Base-by-base conservation (phyloP, 139 green algal species). In the Astrephomene gubernaculifera region DNA sequence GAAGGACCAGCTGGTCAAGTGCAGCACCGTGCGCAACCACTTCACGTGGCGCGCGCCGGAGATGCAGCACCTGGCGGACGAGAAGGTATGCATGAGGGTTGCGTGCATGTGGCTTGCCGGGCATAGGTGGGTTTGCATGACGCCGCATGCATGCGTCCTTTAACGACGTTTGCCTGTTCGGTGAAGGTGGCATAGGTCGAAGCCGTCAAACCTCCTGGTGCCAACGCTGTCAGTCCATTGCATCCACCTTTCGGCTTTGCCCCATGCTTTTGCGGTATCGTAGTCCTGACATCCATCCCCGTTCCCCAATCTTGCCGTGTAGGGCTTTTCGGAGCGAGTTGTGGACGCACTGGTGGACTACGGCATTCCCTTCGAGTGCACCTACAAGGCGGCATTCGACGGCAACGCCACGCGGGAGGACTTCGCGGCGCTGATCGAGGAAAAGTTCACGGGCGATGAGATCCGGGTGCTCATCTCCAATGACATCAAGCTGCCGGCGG, bases 1-100 rank as follows among this genome's bases (percentile, higher is more conserved):
- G 63, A 90, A 90, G 38, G 91, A 91, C 82, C 45, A 94, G 73
- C 87, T 86, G n/a, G 79, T 86, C 65, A 86, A 86, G 67, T 79
- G 65, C 79, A 68, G 41, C 52, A 35, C n/a, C 65, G 79, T 86
- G 44, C 45, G 65, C 21, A 76, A 86, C 79, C 79, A 79, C 49
- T 86, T 86, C 79, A 86, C 79, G 33, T 86, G 79, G 79, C 44
- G 65, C 22, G 65, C 65, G 27, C 45, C 35, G 65, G 79, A 86
- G 79, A 45, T 86, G 45, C 64, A 83, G 41, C 76, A 83, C 60
- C 76, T 83, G 60, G 10, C 39, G n/a, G 76, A 83, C 61, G 76
- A 83, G 27, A 83, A 82, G 74, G 76, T 72, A 19, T 9, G 74
- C 3, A 19, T 10, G 2, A 22, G 38, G 5, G 21, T 21, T 57